Evolutionary conservation across 2,329 filamentous ascomycete genomes (phyloP).

Genomic region (Bipolaris gigantea): DNA sequence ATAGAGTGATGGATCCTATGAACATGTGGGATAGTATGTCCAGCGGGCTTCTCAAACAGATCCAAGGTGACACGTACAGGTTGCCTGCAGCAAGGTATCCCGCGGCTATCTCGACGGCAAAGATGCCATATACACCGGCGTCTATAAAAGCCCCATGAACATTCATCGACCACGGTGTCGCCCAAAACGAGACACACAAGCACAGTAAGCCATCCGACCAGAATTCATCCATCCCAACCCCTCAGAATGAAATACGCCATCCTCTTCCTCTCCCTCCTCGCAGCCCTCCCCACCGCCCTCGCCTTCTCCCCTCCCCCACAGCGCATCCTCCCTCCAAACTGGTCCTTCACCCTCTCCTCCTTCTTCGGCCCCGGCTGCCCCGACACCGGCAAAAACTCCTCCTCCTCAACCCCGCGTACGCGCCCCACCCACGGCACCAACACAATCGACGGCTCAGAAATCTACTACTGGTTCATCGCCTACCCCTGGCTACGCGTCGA

Average conservation of each 20-base stretch:
- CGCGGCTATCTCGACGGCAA: background rate
- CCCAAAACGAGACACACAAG: background rate
- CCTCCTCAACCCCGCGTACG: conserved; percentile 1
- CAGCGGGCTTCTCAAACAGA: background rate
- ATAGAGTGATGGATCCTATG: background rate
- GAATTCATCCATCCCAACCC: no score
- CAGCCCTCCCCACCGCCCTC: conserved; percentile 9
- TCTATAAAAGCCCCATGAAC: background rate
- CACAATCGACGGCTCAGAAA: conserved; percentile 23
- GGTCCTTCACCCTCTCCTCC: conserved; percentile 19
- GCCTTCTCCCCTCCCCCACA: background rate
- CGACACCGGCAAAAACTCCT: conserved; percentile 3
- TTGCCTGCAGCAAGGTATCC: background rate
- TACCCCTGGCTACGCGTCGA: conserved; percentile 20
- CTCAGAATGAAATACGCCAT: conserved; percentile 8
- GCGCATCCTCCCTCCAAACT: conserved; percentile 16
- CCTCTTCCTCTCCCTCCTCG: conserved; percentile 3
- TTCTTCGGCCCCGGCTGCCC: conserved; percentile 23
- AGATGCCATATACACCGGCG: background rate
- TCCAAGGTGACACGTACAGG: background rate
- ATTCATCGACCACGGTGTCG: background rate
- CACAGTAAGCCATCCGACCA: background rate
- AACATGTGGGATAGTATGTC: background rate
- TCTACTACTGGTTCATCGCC: conserved; percentile 26
- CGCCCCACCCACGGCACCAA: conserved; percentile 21